Evolutionary conservation across 805 yeast genomes (phyloP), one percentile per base, ranked within the genome.

Genomic region (Candida nanaspora): DNA sequence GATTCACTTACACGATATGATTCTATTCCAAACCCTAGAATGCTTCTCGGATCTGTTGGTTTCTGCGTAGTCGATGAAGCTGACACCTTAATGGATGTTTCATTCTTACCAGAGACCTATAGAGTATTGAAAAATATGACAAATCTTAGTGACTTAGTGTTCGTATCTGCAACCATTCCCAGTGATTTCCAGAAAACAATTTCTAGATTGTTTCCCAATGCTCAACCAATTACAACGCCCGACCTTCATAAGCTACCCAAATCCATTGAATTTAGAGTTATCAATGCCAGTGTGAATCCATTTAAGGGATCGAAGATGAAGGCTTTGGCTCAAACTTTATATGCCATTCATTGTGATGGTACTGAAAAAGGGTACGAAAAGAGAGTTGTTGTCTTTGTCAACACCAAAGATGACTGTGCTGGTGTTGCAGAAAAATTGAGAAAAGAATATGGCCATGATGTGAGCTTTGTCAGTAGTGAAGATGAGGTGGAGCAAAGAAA

Each of bases 81-180:
- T 0, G 98, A 91, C 61, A 84, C 96, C 0, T 64, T 91, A 41
- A 72, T 89, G 78, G 95, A 89, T 56, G 74, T 77, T 39, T 81
- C 93, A 0, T 89, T 88, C 72, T 59, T 80, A 10, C 70, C 71
- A 21, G 80, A 77, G 37, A 85, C 96, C 2, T 71, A 76, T 46
- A 59, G 66, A 2, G 73, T 76, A 1, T 62, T 87, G 13, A 66
- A 61, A 19, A 48, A 60, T 37, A 69, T 79, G 63, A 52, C 62
- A 4, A 72, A 74, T 44, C 62, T 83, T 32, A 69, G 67, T 36
- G 83, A 86, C 45, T 59, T 87, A 19, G 71, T 89, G 0, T 76
- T 91, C 49, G 86, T 91, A 44, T 82, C 95, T 1, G 98, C 98
- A 0, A 91, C 98, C 0, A 81, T 93, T 27, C 95, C 98, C 1